Conservation (phyloP, 1,139 yeast species). For the Lodderomyces theae region DNA sequence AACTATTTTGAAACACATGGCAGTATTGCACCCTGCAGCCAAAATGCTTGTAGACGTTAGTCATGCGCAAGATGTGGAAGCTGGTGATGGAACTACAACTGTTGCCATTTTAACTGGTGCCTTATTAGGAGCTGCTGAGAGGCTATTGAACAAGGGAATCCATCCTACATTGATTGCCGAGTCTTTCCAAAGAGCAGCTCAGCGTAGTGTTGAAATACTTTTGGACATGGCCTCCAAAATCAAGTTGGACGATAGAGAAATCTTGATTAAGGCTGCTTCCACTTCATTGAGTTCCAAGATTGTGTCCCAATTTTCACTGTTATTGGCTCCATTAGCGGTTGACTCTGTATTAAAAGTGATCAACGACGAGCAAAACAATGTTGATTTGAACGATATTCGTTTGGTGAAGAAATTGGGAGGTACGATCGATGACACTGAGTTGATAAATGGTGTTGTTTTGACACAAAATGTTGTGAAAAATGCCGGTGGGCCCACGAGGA, state of each 20-base stretch:
- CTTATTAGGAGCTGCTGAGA: conserved; percentile 89
- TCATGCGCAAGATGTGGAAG: conserved; percentile 97
- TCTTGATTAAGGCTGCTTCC: conserved; percentile 85
- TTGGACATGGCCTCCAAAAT: conserved; percentile 82
- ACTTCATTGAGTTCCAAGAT: conserved; percentile 93
- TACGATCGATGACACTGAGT: conserved; percentile 92
- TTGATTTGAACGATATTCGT: conserved; percentile 84
- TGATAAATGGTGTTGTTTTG: conserved; percentile 89
- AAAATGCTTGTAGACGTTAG: conserved; percentile 96
- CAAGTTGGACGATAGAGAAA: conserved; percentile 72
- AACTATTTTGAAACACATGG: conserved; percentile 94
- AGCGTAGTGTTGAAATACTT: conserved; percentile 79
- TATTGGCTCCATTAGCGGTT: conserved; percentile 91
- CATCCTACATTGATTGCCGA: conserved; percentile 96
- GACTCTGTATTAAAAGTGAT: conserved; percentile 85
- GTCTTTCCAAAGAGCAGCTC: conserved; percentile 90
- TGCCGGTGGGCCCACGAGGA: conserved; percentile 95
- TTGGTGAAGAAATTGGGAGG: conserved; percentile 94
- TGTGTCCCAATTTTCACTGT: conserved; percentile 84
- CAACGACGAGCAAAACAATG: conserved; percentile 52
- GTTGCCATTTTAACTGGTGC: conserved; percentile 97
- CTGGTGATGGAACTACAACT: conserved; percentile 98
- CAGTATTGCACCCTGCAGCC: conserved; percentile 97
- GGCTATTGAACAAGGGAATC: conserved; percentile 81
- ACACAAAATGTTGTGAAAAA: conserved; percentile 85